A percentile compares a stretch with the other conserved stretches of the same genome.
These are phyloP conservation scores for Abrus precatorius DNA, from an alignment of 306 rosid genomes.

Conservation along the genomic window DNA sequence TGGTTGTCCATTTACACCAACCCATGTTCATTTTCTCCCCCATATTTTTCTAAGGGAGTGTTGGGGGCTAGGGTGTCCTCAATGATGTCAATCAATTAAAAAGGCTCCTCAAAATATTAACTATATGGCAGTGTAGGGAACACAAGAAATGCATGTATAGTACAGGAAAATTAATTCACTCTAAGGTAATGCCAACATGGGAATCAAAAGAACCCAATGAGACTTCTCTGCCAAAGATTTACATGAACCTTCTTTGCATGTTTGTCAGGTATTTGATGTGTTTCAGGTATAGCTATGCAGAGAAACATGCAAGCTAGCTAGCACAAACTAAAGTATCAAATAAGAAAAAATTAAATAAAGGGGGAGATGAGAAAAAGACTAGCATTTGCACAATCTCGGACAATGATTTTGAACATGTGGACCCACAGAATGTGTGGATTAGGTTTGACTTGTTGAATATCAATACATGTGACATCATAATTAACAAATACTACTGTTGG, in stretches of 20 bases:
- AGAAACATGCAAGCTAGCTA: slow-evolving; percentile 40
- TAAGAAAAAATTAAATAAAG: neutral
- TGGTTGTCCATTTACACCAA: slow-evolving; percentile 31
- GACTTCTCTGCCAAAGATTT: slow-evolving; percentile 47
- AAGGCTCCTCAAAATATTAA: slow-evolving; percentile 42
- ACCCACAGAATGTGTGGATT: slow-evolving; percentile 54
- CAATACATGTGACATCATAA: slow-evolving; percentile 55
- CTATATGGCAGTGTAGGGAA: slow-evolving; percentile 30
- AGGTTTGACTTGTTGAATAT: slow-evolving; percentile 55
- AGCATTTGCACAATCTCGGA: slow-evolving; percentile 53
- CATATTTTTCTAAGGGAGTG: neutral
- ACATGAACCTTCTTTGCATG: slow-evolving; percentile 53
- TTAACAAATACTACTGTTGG: slow-evolving; percentile 60
- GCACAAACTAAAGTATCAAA: slow-evolving; percentile 42
- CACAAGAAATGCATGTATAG: slow-evolving; percentile 25
- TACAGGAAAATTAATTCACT: slow-evolving; percentile 33
- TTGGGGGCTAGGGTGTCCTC: slow-evolving; percentile 53
- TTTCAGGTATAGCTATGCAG: slow-evolving; percentile 36
- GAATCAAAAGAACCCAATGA: slow-evolving; percentile 48
- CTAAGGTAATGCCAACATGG: slow-evolving; percentile 39
- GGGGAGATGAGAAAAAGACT: slow-evolving; percentile 44
- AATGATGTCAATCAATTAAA: slow-evolving; percentile 48
- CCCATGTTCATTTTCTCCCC: slow-evolving; percentile 23
- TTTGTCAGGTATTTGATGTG: slow-evolving; percentile 47
- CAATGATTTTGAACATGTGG: slow-evolving; percentile 48